Base-by-base conservation (phyloP, 768 basidiomycete species). In the Auriscalpium orientale region DNA sequence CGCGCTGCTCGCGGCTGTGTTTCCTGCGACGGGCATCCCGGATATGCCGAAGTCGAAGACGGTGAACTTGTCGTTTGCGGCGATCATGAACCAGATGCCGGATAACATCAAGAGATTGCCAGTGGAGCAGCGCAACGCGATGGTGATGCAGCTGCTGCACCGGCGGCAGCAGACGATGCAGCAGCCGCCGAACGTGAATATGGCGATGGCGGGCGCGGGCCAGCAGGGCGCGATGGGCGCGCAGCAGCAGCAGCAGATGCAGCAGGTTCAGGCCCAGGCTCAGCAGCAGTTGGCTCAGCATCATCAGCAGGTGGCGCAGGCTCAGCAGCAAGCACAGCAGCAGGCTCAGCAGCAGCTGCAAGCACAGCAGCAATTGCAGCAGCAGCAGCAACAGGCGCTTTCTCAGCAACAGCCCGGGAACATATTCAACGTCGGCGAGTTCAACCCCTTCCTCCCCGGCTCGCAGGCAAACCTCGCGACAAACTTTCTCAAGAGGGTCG, bases 361-460 rank as follows among this genome's bases (percentile, higher is more conserved):
- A 10, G 34, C 53, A 4, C 59, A 60, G 28, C 48, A 40, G 9
- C 49, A 40, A 15, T 13, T 20, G 10, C 57, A 58, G 8, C 37
- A 49, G 8, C 49, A 51, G 3, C 49, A 51, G 35, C 49, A 51
- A n/a, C 50, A 36, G 20, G 28, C 28, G 11, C 20, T 47, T 6
- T 56, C 57, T 33, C 48, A 40, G 10, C 49, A 40, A 18, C 16
- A n/a, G 12, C 51, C 54, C 8, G 34, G 49, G 51, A 53, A 40
- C 44, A 60, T 55, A 21, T 49, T 56, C 33, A 48, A 21, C n/a
- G 50, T 51, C n/a, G 58, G 51, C 4, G 60, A 61, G 47, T 51
- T 61, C 36, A 61, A 61, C 34, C 60, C 60, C 0, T 61, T 61
- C 49, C 47, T 61, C 4, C 60, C 60, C 10, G 58, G 58, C 15